Conservation (phyloP, 2,329 filamentous ascomycete species). For the Coniosporium tulheliwenetii region DNA sequence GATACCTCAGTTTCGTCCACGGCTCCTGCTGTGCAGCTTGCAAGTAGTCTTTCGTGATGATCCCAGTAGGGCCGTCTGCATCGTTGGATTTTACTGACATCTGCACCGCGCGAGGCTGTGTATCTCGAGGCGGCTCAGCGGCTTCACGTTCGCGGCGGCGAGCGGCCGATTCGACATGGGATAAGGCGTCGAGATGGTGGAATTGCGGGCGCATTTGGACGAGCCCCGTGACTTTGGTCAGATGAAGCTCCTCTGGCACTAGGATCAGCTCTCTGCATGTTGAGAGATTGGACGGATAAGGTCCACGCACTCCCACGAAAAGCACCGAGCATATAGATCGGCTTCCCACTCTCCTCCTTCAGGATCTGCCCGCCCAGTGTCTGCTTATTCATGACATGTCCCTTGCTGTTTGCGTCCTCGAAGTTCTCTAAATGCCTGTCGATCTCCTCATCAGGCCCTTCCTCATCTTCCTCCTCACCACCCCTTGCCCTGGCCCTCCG, state of each 20-base stretch:
- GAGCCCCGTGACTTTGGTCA: slow-evolving; percentile 68
- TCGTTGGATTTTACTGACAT: slow-evolving; percentile 55
- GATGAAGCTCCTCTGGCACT: slow-evolving; percentile 55
- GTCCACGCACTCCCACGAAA: slow-evolving; percentile 56
- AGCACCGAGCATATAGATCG: slow-evolving; percentile 77
- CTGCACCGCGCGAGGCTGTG: slow-evolving; percentile 61
- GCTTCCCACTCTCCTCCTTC: slow-evolving; percentile 51
- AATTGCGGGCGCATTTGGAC: slow-evolving; percentile 85
- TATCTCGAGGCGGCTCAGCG: slow-evolving; percentile 22
- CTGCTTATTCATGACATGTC: slow-evolving; percentile 61
- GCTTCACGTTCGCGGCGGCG: slow-evolving; percentile 29
- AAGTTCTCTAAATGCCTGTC: slow-evolving; percentile 35
- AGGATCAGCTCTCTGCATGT: too few relatives aligned
- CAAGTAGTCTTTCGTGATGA: slow-evolving; percentile 54
- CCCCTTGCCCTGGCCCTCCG: slow-evolving; percentile 4
- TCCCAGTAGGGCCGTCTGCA: too few relatives aligned
- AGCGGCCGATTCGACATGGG: slow-evolving; percentile 49
- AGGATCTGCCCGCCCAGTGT: slow-evolving; percentile 73
- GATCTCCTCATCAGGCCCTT: slow-evolving; percentile 24
- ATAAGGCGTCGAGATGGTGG: slow-evolving; percentile 75
- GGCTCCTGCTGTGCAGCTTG: slow-evolving; percentile 64
- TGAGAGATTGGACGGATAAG: slow-evolving; percentile 16
- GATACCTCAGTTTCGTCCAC: slow-evolving; percentile 68
- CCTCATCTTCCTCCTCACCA: slow-evolving; percentile 25
- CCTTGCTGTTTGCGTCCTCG: slow-evolving; percentile 50